Base-by-base conservation (phyloP, 257 asterid genomes). In the Fraxinus anomala region DNA sequence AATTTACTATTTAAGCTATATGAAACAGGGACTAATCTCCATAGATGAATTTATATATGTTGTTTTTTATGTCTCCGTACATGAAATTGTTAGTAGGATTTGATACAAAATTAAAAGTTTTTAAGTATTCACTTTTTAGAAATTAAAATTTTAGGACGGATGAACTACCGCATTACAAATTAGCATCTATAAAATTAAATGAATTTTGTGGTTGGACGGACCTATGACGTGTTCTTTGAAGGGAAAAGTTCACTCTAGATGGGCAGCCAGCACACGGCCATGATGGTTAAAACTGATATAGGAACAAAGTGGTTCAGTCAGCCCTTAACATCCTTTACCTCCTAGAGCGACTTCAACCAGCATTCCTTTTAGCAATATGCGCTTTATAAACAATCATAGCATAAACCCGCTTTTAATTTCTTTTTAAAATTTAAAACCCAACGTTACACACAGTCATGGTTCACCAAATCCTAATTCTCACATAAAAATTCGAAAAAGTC, bases 271-370 rank as follows among this genome's bases (percentile, higher is more conserved):
- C 61, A 47, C 56, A 47, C n/a, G 8, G 61, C 61, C 61, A 51
- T n/a, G 26, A 56, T 56, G 5, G 67, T 7, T 19, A 7, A 56
- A 56, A n/a, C 12, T 61, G 33, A 61, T n/a, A 21, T 61, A 17
- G 59, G 71, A 85, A 77, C 86, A 0, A 77, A 84, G 82, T 75
- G 16, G 89, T 78, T 85, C 54, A 49, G 9, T 85, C 54, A 49
- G 9, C 31, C 37, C 49, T 9, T 51, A 14, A 69, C 63, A 84
- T 78, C 81, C 68, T 39, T 44, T 56, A 73, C 76, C 40, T 33
- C 63, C 26, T 4, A 59, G 16, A 7, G 68, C 82, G 70, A 73
- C 82, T 82, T 74, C 74, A 73, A 73, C 80, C 31, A 63, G 59
- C 81, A 49, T 17, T 66, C 63, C n/a, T 47, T 23, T 61, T 31